A percentile compares a stretch with the other conserved stretches of the same genome.
phyloP scores from a whole-genome alignment of 805 yeast species.

The Candida koratica region DNA sequence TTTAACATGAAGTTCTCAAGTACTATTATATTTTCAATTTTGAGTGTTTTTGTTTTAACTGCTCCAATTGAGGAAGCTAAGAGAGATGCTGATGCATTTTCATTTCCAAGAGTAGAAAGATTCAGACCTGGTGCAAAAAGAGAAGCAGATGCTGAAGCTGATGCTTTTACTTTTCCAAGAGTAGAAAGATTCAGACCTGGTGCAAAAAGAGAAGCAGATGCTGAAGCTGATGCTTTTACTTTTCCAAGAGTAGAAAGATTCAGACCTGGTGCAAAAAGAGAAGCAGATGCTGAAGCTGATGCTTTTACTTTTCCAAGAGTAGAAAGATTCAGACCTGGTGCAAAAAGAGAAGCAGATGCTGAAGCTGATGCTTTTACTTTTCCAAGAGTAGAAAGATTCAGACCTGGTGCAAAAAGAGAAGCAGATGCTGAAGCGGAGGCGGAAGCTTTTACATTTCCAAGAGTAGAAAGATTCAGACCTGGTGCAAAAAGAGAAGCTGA shows the following conservation, averaged over 20 bases:
- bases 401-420: background rate
- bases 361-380: constrained; percentile 12
- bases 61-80: constrained; percentile 15
- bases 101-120: constrained; percentile 4
- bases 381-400: background rate
- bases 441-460: constrained; percentile 14
- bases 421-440: constrained; percentile 16
- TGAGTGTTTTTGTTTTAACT: constrained; percentile 10
- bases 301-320: no score
- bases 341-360: constrained; percentile 11
- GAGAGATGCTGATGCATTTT: constrained; percentile 14
- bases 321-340: constrained; percentile 13
- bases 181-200: constrained; percentile 15
- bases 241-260: constrained; percentile 11
- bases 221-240: constrained; percentile 16
- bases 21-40: constrained; percentile 12
- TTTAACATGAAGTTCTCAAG: constrained; percentile 15
- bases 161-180: constrained; percentile 10
- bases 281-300: constrained; percentile 8
- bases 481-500: constrained; percentile 12
- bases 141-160: constrained; percentile 15
- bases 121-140: constrained; percentile 19
- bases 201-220: constrained; percentile 24
- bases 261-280: constrained; percentile 13
- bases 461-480: constrained; percentile 16